A percentile compares a stretch with the other conserved stretches of the same genome.
phyloP scores from a whole-genome alignment of 2,329 filamentous ascomycete genomes.

The Diplodia mutila region DNA sequence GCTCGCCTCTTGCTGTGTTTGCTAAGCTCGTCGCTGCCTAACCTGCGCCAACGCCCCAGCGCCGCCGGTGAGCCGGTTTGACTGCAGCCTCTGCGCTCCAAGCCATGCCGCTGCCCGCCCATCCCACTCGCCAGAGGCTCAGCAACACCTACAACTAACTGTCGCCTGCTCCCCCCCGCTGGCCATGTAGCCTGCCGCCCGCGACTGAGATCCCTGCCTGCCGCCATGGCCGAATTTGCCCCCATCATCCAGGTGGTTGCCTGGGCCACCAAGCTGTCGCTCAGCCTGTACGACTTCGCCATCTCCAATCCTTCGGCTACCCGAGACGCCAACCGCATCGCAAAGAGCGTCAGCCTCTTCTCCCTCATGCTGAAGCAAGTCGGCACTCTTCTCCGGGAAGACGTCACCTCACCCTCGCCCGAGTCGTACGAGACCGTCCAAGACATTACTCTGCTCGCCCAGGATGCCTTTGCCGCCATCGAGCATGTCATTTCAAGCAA shows the following conservation, averaged over 20 bases:
- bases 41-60: background rate
- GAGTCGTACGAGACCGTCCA: conserved; percentile 42
- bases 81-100: background rate
- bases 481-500: conserved; percentile 32
- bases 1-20: background rate
- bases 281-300: conserved; percentile 40
- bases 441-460: conserved; percentile 40
- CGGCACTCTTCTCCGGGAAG: conserved; percentile 42
- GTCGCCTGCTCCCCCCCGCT: background rate
- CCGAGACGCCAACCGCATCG: conserved; percentile 36
- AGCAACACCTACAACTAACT: conserved; percentile 8
- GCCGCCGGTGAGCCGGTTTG: conserved; percentile 3
- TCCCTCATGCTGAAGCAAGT: conserved; percentile 44
- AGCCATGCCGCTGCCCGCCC: conserved; percentile 1
- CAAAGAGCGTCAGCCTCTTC: conserved; percentile 41
- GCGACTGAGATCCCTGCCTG: background rate
- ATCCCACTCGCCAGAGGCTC: background rate
- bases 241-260: conserved; percentile 41
- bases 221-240: conserved; percentile 40
- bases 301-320: conserved; percentile 33
- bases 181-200: conserved; percentile 13
- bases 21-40: conserved; percentile 11
- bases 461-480: conserved; percentile 36
- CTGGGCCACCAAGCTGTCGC: conserved; percentile 39
- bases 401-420: conserved; percentile 42